A percentile compares a stretch with the other conserved stretches of the same genome.
Evolutionary conservation across 1,284 basidiomycete genomes (phyloP).

Genomic region (Limonomyces culmigenus): DNA sequence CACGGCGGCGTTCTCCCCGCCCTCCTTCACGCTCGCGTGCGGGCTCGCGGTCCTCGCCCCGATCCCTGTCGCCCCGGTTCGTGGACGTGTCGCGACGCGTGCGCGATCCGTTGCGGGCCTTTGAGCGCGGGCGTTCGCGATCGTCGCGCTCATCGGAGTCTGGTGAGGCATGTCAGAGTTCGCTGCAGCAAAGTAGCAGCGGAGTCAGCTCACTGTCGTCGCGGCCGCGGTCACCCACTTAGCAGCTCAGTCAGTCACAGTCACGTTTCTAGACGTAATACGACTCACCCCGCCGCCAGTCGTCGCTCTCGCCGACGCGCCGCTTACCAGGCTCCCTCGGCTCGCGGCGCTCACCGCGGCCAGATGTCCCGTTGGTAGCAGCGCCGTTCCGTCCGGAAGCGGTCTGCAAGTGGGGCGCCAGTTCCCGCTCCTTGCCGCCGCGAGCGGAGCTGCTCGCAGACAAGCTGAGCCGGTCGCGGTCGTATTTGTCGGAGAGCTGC

Average conservation of each 20-base stretch:
- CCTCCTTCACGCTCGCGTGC: conserved; percentile 21
- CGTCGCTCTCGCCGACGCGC: conserved; percentile 59
- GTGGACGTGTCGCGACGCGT: conserved; percentile 36
- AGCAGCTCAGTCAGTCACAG: too few relatives aligned
- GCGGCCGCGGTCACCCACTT: too few relatives aligned
- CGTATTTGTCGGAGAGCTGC: conserved; percentile 71
- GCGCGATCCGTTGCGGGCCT: conserved; percentile 40
- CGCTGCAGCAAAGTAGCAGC: too few relatives aligned
- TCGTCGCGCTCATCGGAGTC: conserved; percentile 50
- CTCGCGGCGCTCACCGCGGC: conserved; percentile 36
- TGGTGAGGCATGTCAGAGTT: too few relatives aligned
- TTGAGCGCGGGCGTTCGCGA: conserved; percentile 40
- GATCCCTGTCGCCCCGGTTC: conserved; percentile 23
- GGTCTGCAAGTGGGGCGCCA: conserved; percentile 38
- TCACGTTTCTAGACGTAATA: too few relatives aligned
- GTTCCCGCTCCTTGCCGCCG: conserved; percentile 50
- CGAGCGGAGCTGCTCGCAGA: conserved; percentile 20
- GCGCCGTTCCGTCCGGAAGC: conserved; percentile 23
- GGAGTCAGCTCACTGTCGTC: too few relatives aligned
- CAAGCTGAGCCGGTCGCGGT: conserved; percentile 57
- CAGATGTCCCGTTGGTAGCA: conserved; percentile 22
- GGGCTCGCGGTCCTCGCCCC: too few relatives aligned
- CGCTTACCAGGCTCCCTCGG: conserved; percentile 30
- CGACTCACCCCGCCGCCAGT: conserved; percentile 60
- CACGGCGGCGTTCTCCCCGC: conserved; percentile 20